These are phyloP conservation scores for Trichoderma koningiopsis DNA, from an alignment of 2,329 filamentous ascomycete genomes.

Conservation along the genomic window DNA sequence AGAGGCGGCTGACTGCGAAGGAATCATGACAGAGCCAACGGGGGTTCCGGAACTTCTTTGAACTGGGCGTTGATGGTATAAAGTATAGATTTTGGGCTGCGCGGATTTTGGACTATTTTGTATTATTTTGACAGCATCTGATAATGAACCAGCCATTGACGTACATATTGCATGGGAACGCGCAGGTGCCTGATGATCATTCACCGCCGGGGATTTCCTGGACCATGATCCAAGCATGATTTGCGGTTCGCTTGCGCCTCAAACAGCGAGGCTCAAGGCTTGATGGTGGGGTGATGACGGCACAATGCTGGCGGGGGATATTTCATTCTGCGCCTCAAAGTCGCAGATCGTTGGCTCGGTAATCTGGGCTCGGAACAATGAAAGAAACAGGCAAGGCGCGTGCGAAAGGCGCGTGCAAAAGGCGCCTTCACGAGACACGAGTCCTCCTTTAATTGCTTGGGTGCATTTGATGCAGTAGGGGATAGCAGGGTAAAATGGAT, in stretches of 20 bases:
- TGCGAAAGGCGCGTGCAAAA: background rate
- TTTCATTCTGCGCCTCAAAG: background rate
- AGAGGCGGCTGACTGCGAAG: conserved; percentile 40
- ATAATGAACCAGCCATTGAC: background rate
- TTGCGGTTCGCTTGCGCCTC: background rate
- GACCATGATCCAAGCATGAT: background rate
- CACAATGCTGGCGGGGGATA: background rate
- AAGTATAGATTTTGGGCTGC: background rate
- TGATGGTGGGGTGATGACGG: conserved; percentile 23
- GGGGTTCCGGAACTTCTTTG: background rate
- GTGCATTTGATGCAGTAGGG: background rate
- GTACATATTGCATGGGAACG: background rate
- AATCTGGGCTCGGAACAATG: conserved; percentile 15
- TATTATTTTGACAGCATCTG: background rate
- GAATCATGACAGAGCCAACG: background rate
- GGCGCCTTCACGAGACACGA: background rate
- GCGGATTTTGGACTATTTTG: background rate
- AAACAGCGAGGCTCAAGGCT: background rate
- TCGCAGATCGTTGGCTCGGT: conserved; percentile 7
- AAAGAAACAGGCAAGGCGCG: background rate
- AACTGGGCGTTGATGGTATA: background rate
- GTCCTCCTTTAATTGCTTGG: background rate
- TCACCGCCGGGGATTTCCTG: background rate
- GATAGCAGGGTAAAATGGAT: too few relatives aligned
- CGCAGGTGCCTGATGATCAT: background rate